phyloP scores from a whole-genome alignment of 2,329 filamentous ascomycete genomes.

The Daldinia eschscholtzii region DNA sequence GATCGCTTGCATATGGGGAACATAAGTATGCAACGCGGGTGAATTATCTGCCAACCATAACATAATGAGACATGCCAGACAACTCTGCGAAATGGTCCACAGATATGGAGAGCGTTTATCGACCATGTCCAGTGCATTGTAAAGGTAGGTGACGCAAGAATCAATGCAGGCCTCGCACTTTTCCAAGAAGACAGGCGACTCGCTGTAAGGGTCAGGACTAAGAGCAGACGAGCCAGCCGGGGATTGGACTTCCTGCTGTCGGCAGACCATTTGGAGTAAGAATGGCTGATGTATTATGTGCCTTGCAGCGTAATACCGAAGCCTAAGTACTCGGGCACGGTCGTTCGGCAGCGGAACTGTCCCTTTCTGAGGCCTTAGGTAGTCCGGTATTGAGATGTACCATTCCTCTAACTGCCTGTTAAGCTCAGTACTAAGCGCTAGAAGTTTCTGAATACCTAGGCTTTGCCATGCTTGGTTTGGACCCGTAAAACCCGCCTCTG shows the following conservation, averaged over 20 bases:
- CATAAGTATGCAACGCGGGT: slow-evolving; percentile 47
- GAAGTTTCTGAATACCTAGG: slow-evolving; percentile 49
- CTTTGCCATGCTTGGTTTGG: slow-evolving; percentile 48
- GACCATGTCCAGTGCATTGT: slow-evolving; percentile 54
- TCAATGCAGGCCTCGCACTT: slow-evolving; percentile 54
- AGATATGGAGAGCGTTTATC: slow-evolving; percentile 56
- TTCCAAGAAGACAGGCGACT: slow-evolving; percentile 51
- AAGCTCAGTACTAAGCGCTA: slow-evolving; percentile 54
- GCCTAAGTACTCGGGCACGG: slow-evolving; percentile 75
- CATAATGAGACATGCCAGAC: slow-evolving; percentile 53
- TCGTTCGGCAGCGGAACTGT: slow-evolving; percentile 67
- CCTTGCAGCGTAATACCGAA: slow-evolving; percentile 78
- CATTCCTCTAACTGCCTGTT: slow-evolving; percentile 57
- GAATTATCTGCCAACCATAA: slow-evolving; percentile 53
- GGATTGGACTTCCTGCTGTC: slow-evolving; percentile 45
- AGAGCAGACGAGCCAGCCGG: slow-evolving; percentile 39
- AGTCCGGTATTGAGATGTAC: slow-evolving; percentile 55
- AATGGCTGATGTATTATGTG: slow-evolving; percentile 79
- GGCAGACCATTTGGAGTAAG: slow-evolving; percentile 49
- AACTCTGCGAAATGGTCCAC: slow-evolving; percentile 55
- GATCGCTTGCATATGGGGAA: slow-evolving; percentile 50
- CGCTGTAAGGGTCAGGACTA: slow-evolving; percentile 43
- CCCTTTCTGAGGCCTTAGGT: slow-evolving; percentile 66
- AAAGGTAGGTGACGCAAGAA: slow-evolving; percentile 54
- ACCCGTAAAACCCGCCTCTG: slow-evolving; percentile 41